phyloP scores from a whole-genome alignment of 2,329 filamentous ascomycete species.

The Fusarium torulosum region DNA sequence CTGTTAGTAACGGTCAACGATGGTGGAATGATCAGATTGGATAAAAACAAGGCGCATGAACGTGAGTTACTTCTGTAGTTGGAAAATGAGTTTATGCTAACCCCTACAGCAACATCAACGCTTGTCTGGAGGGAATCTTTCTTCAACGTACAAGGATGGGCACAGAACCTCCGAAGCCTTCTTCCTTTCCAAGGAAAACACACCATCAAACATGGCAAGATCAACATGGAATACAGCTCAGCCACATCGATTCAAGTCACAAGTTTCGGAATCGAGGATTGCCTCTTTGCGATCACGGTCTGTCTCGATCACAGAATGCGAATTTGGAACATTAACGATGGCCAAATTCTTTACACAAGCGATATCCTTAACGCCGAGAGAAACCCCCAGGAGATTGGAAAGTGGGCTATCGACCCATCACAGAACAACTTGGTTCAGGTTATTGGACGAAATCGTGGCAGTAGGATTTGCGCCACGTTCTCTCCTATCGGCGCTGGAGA shows the following conservation, averaged over 20 bases:
- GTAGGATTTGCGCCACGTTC: constrained; percentile 78
- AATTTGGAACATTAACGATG: constrained; percentile 88
- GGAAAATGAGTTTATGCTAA: constrained; percentile 6
- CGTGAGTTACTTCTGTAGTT: constrained; percentile 53
- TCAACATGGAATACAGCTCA: constrained; percentile 75
- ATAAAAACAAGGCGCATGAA: constrained; percentile 65
- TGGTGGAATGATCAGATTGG: constrained; percentile 79
- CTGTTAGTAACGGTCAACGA: constrained; percentile 85
- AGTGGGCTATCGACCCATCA: constrained; percentile 82
- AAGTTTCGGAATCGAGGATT: constrained; percentile 62
- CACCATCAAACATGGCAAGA: constrained; percentile 72
- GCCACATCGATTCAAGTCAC: constrained; percentile 72
- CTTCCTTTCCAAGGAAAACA: constrained; percentile 75
- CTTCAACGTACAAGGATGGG: constrained; percentile 80
- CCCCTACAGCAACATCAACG: constrained; percentile 42
- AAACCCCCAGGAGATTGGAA: constrained; percentile 75
- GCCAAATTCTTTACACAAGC: constrained; percentile 79
- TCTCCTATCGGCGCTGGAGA: constrained; percentile 88
- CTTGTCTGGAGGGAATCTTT: constrained; percentile 76
- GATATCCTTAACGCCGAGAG: constrained; percentile 80
- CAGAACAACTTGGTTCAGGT: constrained; percentile 83
- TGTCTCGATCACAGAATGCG: constrained; percentile 90
- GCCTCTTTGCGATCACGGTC: constrained; percentile 77
- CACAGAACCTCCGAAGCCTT: constrained; percentile 73
- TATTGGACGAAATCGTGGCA: constrained; percentile 68